These are phyloP conservation scores for Phytophthora cactorum DNA, from an alignment of 352 stramenopile species.

Conservation along the genomic window DNA sequence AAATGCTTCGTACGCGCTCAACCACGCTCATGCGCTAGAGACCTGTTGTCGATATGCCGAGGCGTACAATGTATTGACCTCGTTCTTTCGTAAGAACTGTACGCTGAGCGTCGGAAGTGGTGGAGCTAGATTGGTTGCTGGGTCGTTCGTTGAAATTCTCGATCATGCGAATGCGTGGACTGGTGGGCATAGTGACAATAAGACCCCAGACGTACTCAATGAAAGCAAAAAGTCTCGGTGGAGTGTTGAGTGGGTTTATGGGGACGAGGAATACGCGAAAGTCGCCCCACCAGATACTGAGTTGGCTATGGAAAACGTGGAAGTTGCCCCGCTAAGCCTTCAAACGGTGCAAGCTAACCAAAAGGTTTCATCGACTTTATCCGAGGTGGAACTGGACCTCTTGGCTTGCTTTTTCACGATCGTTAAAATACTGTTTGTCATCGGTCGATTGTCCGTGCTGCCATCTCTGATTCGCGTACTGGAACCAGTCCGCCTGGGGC, in stretches of 20 bases:
- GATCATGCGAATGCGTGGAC: constrained; percentile 31
- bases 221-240: constrained; percentile 8
- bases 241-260: constrained; percentile 38
- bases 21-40: constrained; percentile 70
- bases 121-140: constrained; percentile 25
- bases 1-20: constrained; percentile 72
- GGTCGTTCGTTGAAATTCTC: constrained; percentile 43
- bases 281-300: constrained; percentile 17
- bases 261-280: constrained; percentile 25
- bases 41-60: constrained; percentile 46
- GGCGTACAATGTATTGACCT: constrained; percentile 46
- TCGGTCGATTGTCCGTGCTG: constrained; percentile 52
- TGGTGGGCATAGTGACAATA: background rate
- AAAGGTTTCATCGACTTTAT: background rate
- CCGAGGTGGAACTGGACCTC: constrained; percentile 72
- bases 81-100: constrained; percentile 52
- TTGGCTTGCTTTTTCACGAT: constrained; percentile 82
- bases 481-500: constrained; percentile 66
- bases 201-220: background rate
- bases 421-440: constrained; percentile 89
- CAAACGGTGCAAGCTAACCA: constrained; percentile 6
- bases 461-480: constrained; percentile 63
- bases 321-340: background rate
- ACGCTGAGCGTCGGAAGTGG: constrained; percentile 38
- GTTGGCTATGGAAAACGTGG: background rate